Conservation (phyloP, 371 early-diverging fungal species). For the Zychaea mexicana region DNA sequence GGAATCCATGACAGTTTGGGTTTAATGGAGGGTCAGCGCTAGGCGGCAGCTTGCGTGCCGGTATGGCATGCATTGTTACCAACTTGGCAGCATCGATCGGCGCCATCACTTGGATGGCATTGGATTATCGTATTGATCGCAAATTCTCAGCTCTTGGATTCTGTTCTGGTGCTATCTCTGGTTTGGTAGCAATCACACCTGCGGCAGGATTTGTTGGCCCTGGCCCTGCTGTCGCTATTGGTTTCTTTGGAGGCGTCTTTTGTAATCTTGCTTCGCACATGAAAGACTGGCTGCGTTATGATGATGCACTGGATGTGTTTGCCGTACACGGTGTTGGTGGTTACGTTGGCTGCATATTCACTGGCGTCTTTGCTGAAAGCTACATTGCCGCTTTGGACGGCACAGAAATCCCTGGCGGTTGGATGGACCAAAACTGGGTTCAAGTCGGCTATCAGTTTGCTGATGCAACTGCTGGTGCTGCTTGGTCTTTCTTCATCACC, state of each 20-base stretch:
- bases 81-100: conserved; percentile 85
- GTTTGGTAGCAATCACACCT: conserved; percentile 92
- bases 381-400: conserved; percentile 78
- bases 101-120: conserved; percentile 81
- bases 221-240: conserved; percentile 80
- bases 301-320: conserved; percentile 91
- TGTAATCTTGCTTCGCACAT: conserved; percentile 81
- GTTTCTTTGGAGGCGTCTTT: conserved; percentile 69
- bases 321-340: conserved; percentile 89
- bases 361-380: conserved; percentile 87
- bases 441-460: conserved; percentile 85
- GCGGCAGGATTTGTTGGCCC: conserved; percentile 88
- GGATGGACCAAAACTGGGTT: conserved; percentile 80
- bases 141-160: conserved; percentile 88
- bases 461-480: conserved; percentile 71
- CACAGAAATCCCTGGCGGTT: conserved; percentile 75
- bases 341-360: conserved; percentile 80
- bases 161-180: conserved; percentile 92
- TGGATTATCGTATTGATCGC: conserved; percentile 76
- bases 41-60: conserved; percentile 80
- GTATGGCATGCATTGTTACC: conserved; percentile 83
- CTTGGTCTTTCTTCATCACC: conserved; percentile 81
- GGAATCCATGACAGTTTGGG: too few relatives aligned
- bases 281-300: conserved; percentile 81
- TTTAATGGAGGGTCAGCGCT: conserved; percentile 90